Evolutionary conservation across 148 eudicot genomes (phyloP), one percentile per base, ranked within the genome.

Genomic region (Cornus controversa): DNA sequence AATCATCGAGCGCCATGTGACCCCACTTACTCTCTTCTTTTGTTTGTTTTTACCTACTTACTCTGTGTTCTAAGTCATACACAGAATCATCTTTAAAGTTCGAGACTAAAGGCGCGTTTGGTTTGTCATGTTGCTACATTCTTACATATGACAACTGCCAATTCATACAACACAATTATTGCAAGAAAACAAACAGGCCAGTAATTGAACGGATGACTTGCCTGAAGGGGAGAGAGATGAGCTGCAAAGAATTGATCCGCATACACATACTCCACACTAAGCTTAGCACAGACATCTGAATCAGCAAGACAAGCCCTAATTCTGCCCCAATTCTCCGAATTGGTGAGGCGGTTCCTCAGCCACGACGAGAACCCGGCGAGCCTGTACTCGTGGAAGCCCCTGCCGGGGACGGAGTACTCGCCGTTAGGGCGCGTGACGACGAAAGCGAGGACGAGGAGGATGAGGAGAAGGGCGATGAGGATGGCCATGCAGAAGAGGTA

Each of bases 191-290:
- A 60, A 60, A 60, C 64, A 60, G 53, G 37, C 16, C 22, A 60
- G 23, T 34, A 74, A 75, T 6, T 29, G 26, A 2, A 75, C 27
- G 47, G 62, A 31, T 37, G 24, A 15, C 58, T 18, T 71, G 89
- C 97, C 97, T 92, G 87, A 66, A 92, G 83, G 60, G 97, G 97
- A 22, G 91, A 85, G 5, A 90, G 82, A 85, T 86, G 91, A 80
- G 97, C 83, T 40, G 87, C 71, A 77, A 91, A 92, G 78, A 85
- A 89, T 26, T 86, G 87, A 28, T 76, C 75, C 37, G 88, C 83
- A 75, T 80, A 69, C 27, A 81, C 18, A 82, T 75, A 87, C 69
- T 79, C 80, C 68, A 70, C 37, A 73, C 62, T 69, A 37, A 92
- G 82, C 84, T 88, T 92, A 26, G 84, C 84, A 83, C 97, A 92